A percentile compares a stretch with the other conserved stretches of the same genome.
Evolutionary conservation across 2,329 filamentous ascomycete genomes (phyloP).

Genomic region (Trichophyton simii): DNA sequence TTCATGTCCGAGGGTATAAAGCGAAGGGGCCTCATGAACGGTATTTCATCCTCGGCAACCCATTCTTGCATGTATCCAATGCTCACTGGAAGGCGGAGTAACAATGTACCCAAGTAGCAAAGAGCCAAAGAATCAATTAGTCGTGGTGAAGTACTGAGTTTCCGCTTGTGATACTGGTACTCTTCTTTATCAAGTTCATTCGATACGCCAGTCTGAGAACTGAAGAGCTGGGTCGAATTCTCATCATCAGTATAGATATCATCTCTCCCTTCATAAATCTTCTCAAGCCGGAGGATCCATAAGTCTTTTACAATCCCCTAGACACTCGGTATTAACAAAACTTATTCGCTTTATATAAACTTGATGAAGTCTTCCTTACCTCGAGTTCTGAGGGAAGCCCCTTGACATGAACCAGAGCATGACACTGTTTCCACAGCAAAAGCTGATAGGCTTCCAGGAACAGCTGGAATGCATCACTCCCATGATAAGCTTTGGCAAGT

Average conservation of each 20-base stretch:
- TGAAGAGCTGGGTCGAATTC: slow-evolving; percentile 42
- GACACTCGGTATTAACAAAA: slow-evolving; percentile 4
- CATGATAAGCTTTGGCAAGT: slow-evolving; percentile 37
- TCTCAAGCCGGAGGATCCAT: slow-evolving; percentile 63
- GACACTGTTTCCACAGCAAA: slow-evolving; percentile 67
- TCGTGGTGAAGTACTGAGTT: slow-evolving; percentile 42
- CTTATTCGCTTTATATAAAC: neutral
- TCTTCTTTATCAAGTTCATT: slow-evolving; percentile 31
- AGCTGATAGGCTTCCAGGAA: slow-evolving; percentile 78
- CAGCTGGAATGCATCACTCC: slow-evolving; percentile 58
- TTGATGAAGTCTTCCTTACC: slow-evolving; percentile 27
- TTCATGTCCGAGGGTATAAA: slow-evolving; percentile 34
- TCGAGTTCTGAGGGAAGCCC: slow-evolving; percentile 62
- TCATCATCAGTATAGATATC: slow-evolving; percentile 22
- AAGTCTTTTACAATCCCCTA: slow-evolving; percentile 61
- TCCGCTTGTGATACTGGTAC: slow-evolving; percentile 23
- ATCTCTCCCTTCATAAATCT: slow-evolving; percentile 37
- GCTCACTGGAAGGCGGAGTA: slow-evolving; percentile 64
- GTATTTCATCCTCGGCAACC: slow-evolving; percentile 54
- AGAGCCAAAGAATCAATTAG: slow-evolving; percentile 63
- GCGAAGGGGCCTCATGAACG: slow-evolving; percentile 53
- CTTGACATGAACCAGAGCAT: slow-evolving; percentile 56
- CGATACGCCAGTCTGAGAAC: slow-evolving; percentile 43
- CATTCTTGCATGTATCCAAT: slow-evolving; percentile 60
- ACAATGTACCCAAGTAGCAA: slow-evolving; percentile 65